Evolutionary conservation across 1,139 yeast species (phyloP), one percentile per base, ranked within the genome.

Genomic region (Pichia sp.): DNA sequence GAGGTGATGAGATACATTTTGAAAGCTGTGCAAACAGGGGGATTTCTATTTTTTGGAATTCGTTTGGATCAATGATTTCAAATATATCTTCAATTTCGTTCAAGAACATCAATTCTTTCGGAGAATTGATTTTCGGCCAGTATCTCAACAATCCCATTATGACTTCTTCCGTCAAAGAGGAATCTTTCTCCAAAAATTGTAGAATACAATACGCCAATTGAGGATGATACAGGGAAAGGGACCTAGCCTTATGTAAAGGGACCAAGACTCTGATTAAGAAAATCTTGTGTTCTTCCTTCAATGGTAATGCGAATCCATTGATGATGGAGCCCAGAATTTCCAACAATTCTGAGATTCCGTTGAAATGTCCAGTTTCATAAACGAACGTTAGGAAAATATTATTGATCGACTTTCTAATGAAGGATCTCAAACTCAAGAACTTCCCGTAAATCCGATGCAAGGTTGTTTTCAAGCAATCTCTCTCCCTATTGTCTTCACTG

Each of bases 111-210:
- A 95, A 90, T 72, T 95, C 99, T 69, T 93, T 93, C 23, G 97
- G 95, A 47, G 95, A 85, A 67, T 90, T 90, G 54, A 89, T 87
- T 71, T 95, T 95, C 51, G 99, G 99, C 99, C 99, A 93, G 72
- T 85, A 95, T 66, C 96, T 81, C 64, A 93, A 75, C 56, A 93
- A 75, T 1, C 97, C 97, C 89, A 90, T 85, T 38, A 93, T 82
- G 30, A 93, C 98, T 69, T 92, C 98, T 70, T 92, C 98, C 1
- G 98, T 93, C 64, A 93, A 77, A 13, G 81, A 64, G 1, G 97
- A 95, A 69, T 93, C 99, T 70, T 93, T 93, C 65, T 93, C 99
- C 65, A 93, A 76, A 70, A 93, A 93, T 73, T 93, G 99, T 15
- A 95, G 96, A 54, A 95, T 88, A 74, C 99, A 93, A 72, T 93